These are phyloP conservation scores for Aspergillus vadensis DNA, from an alignment of 2,329 filamentous ascomycete genomes.

Conservation along the genomic window DNA sequence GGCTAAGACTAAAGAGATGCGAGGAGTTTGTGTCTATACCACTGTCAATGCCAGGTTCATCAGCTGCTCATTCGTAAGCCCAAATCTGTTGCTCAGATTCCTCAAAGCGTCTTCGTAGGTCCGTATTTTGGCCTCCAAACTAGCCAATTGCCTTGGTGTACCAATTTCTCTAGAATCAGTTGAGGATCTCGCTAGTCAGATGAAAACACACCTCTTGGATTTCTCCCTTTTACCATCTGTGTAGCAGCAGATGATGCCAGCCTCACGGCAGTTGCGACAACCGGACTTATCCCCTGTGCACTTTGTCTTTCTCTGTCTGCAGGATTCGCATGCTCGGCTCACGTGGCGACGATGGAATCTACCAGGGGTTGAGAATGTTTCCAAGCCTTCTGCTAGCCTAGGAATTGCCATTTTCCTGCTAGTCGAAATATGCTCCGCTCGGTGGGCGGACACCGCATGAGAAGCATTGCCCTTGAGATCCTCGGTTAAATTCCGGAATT, in stretches of 20 bases:
- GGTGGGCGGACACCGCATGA: slow-evolving; percentile 24
- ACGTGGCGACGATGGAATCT: slow-evolving; percentile 42
- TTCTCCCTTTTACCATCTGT: slow-evolving; percentile 50
- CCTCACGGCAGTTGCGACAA: slow-evolving; percentile 48
- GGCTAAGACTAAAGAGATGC: no score
- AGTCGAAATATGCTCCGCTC: slow-evolving; percentile 22
- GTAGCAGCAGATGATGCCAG: slow-evolving; percentile 48
- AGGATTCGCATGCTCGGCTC: slow-evolving; percentile 48
- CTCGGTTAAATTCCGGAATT: background rate
- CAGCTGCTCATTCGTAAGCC: slow-evolving; percentile 39
- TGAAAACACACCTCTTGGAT: slow-evolving; percentile 43
- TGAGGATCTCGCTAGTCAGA: background rate
- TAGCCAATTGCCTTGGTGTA: slow-evolving; percentile 41
- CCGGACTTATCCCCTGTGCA: slow-evolving; percentile 49
- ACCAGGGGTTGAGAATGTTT: slow-evolving; percentile 36
- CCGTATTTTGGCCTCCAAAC: slow-evolving; percentile 44
- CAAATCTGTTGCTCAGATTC: slow-evolving; percentile 39
- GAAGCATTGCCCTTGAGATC: slow-evolving; percentile 28
- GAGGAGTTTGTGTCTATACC: slow-evolving; percentile 25
- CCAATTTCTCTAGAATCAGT: background rate
- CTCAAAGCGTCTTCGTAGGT: slow-evolving; percentile 44
- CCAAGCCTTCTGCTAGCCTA: slow-evolving; percentile 36
- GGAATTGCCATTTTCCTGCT: slow-evolving; percentile 42
- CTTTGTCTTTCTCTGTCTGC: slow-evolving; percentile 49
- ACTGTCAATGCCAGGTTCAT: slow-evolving; percentile 36